Conservation (phyloP, 495 filamentous ascomycete genomes). For the Cercophora newfieldiana region DNA sequence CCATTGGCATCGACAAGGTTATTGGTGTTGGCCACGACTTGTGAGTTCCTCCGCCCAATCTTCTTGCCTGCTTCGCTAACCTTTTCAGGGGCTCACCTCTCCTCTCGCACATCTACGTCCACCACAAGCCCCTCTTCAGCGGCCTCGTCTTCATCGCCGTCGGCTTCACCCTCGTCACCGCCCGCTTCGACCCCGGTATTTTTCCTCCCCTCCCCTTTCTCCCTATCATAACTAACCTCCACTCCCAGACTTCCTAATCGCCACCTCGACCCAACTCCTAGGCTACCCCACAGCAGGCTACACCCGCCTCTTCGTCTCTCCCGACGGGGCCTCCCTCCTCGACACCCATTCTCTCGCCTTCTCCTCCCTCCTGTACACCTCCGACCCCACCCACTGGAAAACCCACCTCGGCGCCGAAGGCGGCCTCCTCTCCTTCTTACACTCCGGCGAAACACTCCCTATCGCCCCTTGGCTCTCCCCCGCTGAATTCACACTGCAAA, state of each 20-base stretch:
- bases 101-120: slow-evolving; percentile 19
- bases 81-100: slow-evolving; percentile 22
- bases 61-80: neutral
- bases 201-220: neutral
- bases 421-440: slow-evolving; percentile 19
- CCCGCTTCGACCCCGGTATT: slow-evolving; percentile 13
- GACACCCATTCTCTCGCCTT: slow-evolving; percentile 16
- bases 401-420: neutral
- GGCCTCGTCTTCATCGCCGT: slow-evolving; percentile 27
- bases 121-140: slow-evolving; percentile 18
- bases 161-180: slow-evolving; percentile 15
- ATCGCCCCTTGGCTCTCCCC: slow-evolving; percentile 14
- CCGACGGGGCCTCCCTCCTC: slow-evolving; percentile 23
- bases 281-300: slow-evolving; percentile 28
- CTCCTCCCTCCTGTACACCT: slow-evolving; percentile 20
- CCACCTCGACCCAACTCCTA: slow-evolving; percentile 7
- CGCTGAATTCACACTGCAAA: slow-evolving; percentile 18
- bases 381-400: slow-evolving; percentile 21
- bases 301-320: slow-evolving; percentile 25
- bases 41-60: neutral
- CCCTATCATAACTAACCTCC: neutral
- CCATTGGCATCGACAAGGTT: slow-evolving; percentile 19
- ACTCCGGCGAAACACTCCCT: slow-evolving; percentile 3
- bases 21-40: slow-evolving; percentile 37
- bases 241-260: slow-evolving; percentile 18